These are phyloP conservation scores for Podospora didyma DNA, from an alignment of 495 filamentous ascomycete species.

Conservation along the genomic window DNA sequence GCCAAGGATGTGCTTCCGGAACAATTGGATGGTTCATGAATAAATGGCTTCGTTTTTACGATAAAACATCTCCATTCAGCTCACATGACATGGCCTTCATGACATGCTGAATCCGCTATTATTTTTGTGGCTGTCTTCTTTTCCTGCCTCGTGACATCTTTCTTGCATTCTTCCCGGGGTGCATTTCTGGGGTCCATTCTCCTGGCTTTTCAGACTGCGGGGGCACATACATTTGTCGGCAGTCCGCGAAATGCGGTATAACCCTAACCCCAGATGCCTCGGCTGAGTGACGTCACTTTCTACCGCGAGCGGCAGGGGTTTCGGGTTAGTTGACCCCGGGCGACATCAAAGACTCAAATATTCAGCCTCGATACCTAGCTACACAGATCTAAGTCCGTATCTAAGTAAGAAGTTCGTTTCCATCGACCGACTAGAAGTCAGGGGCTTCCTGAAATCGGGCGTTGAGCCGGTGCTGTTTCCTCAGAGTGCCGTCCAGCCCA, in stretches of 20 bases:
- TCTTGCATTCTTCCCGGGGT: background rate
- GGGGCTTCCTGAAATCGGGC: slow-evolving; percentile 3
- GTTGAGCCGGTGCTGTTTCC: slow-evolving; percentile 19
- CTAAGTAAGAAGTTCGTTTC: background rate
- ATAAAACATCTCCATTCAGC: background rate
- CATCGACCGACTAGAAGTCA: slow-evolving; percentile 1
- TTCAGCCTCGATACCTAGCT: too few species aligned
- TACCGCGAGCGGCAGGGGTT: too few species aligned
- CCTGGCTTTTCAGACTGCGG: too few species aligned
- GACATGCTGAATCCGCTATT: background rate
- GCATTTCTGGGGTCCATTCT: too few species aligned
- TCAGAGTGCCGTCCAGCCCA: background rate
- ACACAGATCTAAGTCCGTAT: too few species aligned
- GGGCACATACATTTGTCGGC: too few species aligned
- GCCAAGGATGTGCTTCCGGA: background rate
- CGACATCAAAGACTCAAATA: too few species aligned
- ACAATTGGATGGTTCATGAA: background rate
- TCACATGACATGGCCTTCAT: background rate
- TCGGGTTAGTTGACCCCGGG: too few species aligned
- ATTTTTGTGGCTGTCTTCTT: background rate
- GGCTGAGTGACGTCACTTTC: too few species aligned
- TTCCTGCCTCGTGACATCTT: background rate
- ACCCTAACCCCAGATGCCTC: too few species aligned
- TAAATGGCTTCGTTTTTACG: background rate
- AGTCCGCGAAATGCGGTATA: too few species aligned